phyloP scores from a whole-genome alignment of 1,284 basidiomycete species.

The Anthracocystis walkeri region DNA sequence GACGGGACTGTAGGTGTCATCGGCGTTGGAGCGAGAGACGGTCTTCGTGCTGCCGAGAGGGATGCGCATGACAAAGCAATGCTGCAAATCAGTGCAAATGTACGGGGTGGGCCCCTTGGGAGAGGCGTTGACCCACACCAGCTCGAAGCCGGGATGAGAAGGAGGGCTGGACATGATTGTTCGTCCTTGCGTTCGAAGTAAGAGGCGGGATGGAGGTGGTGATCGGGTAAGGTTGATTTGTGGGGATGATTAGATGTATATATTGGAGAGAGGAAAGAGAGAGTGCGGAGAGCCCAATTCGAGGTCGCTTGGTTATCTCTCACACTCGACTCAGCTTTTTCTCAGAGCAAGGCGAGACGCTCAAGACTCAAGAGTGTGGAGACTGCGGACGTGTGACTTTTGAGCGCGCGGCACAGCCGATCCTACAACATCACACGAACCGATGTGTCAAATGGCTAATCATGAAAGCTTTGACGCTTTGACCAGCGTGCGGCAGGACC shows the following conservation, averaged over 20 bases:
- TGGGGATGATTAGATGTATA: neutral
- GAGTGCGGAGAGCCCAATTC: slow-evolving; percentile 1
- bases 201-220: neutral
- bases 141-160: slow-evolving; percentile 17
- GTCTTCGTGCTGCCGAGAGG: slow-evolving; percentile 8
- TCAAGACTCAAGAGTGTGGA: neutral
- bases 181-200: neutral
- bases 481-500: slow-evolving; percentile 11
- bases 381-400: neutral
- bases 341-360: neutral
- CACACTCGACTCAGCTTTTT: slow-evolving; percentile 3
- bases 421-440: neutral
- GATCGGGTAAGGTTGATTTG: neutral
- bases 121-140: slow-evolving; percentile 41
- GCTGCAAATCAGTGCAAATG: neutral
- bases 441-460: slow-evolving; percentile 28
- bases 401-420: slow-evolving; percentile 15
- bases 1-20: slow-evolving; percentile 5
- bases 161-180: slow-evolving; percentile 1
- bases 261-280: neutral
- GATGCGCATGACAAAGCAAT: slow-evolving; percentile 17
- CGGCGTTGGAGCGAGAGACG: slow-evolving; percentile 18
- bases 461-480: slow-evolving; percentile 25
- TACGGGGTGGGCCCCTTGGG: slow-evolving; percentile 13
- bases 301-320: slow-evolving; percentile 3